These are phyloP conservation scores for Trichoderma sp. DNA, from an alignment of 2,329 filamentous ascomycete genomes.

Conservation along the genomic window DNA sequence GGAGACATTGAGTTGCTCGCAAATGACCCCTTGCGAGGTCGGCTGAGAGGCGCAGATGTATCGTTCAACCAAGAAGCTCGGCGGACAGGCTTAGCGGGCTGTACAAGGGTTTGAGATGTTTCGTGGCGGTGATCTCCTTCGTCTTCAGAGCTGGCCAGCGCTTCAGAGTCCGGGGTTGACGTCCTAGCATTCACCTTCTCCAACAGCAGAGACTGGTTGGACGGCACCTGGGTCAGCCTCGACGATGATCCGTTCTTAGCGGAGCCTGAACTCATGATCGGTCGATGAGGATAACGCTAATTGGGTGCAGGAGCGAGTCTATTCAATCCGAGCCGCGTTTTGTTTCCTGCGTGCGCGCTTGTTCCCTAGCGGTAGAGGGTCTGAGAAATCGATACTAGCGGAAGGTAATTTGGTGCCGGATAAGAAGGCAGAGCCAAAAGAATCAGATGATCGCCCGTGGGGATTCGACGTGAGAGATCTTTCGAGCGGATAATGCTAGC, in stretches of 20 bases:
- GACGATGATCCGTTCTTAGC: conserved; percentile 55
- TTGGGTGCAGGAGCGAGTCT: neutral
- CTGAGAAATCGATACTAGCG: neutral
- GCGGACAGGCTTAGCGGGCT: conserved; percentile 65
- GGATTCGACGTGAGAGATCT: conserved; percentile 21
- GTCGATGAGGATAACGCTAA: neutral
- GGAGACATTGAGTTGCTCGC: conserved; percentile 77
- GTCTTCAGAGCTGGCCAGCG: conserved; percentile 91
- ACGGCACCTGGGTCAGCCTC: conserved; percentile 57
- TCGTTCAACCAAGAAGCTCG: conserved; percentile 88
- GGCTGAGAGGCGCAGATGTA: conserved; percentile 64
- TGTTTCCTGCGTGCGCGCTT: neutral
- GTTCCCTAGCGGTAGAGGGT: neutral
- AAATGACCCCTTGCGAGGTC: conserved; percentile 76
- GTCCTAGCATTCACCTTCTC: conserved; percentile 79
- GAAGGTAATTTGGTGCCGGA: conserved; percentile 23
- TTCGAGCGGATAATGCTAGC: conserved; percentile 3
- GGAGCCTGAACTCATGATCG: conserved; percentile 56
- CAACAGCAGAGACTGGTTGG: conserved; percentile 66
- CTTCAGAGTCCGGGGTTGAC: conserved; percentile 92
- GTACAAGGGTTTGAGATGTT: conserved; percentile 50
- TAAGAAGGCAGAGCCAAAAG: conserved; percentile 15
- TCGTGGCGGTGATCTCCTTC: conserved; percentile 73
- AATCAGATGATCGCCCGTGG: neutral
- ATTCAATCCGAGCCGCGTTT: neutral